Conservation (phyloP, 164 flowering plant genomes). For the Piper betle region DNA sequence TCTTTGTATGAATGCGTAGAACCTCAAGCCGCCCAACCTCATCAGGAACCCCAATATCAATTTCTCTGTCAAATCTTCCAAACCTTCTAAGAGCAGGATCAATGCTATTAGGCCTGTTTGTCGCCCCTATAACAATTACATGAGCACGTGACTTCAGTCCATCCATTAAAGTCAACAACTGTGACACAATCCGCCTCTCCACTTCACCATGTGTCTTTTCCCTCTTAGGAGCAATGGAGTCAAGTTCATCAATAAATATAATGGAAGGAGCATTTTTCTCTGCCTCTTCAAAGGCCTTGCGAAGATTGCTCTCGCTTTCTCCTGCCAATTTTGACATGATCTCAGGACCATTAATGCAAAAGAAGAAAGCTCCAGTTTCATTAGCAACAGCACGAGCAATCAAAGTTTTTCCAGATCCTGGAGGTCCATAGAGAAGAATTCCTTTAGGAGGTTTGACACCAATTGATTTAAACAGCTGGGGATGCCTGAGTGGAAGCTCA, state of each 20-base stretch:
- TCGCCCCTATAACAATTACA: constrained; percentile 82
- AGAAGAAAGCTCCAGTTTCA: constrained; percentile 89
- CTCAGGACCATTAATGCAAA: constrained; percentile 84
- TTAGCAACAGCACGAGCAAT: constrained; percentile 90
- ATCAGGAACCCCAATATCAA: constrained; percentile 86
- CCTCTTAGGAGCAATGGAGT: constrained; percentile 81
- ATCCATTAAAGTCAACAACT: constrained; percentile 80
- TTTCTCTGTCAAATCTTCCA: constrained; percentile 79
- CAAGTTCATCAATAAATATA: constrained; percentile 75
- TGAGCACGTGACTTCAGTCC: constrained; percentile 77
- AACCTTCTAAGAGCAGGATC: constrained; percentile 85
- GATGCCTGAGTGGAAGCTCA: constrained; percentile 81
- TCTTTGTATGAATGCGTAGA: constrained; percentile 82
- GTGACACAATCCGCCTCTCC: constrained; percentile 81
- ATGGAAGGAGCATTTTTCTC: constrained; percentile 84
- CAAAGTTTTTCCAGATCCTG: constrained; percentile 84
- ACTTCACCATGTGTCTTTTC: constrained; percentile 86
- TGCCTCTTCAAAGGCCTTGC: constrained; percentile 89
- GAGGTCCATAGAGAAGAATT: constrained; percentile 83
- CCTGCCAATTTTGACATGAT: constrained; percentile 90
- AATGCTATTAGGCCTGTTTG: constrained; percentile 80
- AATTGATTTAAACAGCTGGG: constrained; percentile 74
- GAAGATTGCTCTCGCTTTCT: constrained; percentile 82
- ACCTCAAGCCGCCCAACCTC: constrained; percentile 88
- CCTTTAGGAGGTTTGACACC: constrained; percentile 93